Conservation (phyloP, 306 rosid species). For the Cicer chorassanicum region DNA sequence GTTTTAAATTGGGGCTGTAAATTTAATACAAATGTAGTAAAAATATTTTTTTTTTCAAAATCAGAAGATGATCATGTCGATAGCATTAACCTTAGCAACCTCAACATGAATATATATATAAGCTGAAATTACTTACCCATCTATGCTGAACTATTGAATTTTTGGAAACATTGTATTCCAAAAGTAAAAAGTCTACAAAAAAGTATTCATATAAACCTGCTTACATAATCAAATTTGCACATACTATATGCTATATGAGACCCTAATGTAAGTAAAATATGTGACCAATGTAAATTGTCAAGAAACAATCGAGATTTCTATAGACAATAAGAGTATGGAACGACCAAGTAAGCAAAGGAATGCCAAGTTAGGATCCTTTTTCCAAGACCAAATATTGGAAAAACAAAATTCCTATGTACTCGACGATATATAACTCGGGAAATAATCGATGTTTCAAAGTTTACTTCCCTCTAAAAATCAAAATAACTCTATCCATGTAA, state of each 20-base stretch:
- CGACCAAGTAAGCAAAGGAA: constrained; percentile 46
- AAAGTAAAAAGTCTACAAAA: constrained; percentile 15
- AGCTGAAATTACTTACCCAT: neutral
- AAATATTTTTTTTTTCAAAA: neutral
- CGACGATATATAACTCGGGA: constrained; percentile 43
- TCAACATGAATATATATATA: too few relatives aligned
- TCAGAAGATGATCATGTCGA: neutral
- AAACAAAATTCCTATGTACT: constrained; percentile 49
- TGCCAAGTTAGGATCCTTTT: constrained; percentile 46
- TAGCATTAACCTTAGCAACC: neutral
- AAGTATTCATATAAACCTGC: constrained; percentile 15
- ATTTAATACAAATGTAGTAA: neutral
- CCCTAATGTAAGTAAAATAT: constrained; percentile 7
- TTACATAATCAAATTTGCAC: constrained; percentile 35
- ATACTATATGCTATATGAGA: constrained; percentile 14
- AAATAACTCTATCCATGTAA: constrained; percentile 43
- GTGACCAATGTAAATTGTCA: constrained; percentile 27
- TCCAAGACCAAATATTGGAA: constrained; percentile 47
- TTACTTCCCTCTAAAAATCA: constrained; percentile 50
- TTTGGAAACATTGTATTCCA: neutral
- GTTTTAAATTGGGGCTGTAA: neutral
- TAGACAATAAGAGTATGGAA: constrained; percentile 45
- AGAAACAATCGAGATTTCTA: constrained; percentile 44
- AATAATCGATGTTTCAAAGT: constrained; percentile 49
- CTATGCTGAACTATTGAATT: neutral